Base-by-base conservation (phyloP, 1,284 basidiomycete species). In the Cutaneotrichosporon mucoides region DNA sequence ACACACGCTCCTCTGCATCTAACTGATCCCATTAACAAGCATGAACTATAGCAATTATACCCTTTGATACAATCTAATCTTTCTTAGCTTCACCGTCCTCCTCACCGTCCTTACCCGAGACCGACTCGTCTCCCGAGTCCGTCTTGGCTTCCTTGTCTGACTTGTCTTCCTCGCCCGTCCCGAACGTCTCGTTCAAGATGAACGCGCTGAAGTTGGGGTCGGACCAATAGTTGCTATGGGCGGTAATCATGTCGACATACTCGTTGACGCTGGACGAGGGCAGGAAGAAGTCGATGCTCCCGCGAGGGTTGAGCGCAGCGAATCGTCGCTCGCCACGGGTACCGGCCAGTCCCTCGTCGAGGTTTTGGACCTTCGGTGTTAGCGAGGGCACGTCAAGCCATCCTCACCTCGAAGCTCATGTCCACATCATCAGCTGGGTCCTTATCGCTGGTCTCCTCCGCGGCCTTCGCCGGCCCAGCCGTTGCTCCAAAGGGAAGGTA, bases 221-320 rank as follows among this genome's bases (percentile, higher is more conserved):
- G 0, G 66, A 67, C 77, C 78, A 79, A 59, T 79, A 79, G 24
- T 66, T 69, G 13, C 72, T 68, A 55, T 78, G 76, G 2, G 75
- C 69, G 1, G 74, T 75, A 38, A 76, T 68, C 72, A 76, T 77
- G 53, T 75, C 74, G 6, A 79, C 59, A 52, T 79, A 79, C 55
- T 77, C 77, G 67, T 71, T 76, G 34, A 76, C 70, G 2, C 75
- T 73, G 0, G 70, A 67, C 6, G 72, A 71, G 4, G 76, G 75
- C 16, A 79, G 64, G 53, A 67, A 75, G 52, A 77, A 79, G 56
- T 79, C 77, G 37, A 79, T 57, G 55, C 73, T 76, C 2, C 78
- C 78, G 55, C 78, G 78, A 1, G 77, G 76, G 55, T 79, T 79
- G 48, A 79, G 61, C 0, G 77, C 78, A 0, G 72, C 76, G 53